Evolutionary conservation across 441 rosid species (phyloP), one percentile per base, ranked within the genome.

Genomic region (Gossypium davidsonii): DNA sequence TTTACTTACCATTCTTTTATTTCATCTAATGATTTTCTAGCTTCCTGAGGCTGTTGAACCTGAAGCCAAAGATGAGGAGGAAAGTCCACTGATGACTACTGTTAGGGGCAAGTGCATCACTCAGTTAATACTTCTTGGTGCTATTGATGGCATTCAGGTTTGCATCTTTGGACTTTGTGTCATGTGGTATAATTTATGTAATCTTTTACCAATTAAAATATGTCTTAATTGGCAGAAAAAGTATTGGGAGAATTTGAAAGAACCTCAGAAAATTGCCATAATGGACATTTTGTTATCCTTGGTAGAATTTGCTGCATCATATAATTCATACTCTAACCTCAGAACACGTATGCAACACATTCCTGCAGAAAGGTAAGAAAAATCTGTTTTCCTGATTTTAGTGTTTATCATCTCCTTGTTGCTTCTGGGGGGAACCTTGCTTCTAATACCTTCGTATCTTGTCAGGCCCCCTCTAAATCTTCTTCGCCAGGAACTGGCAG

Each of bases 61-160:
- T 37, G 93, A 87, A 65, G 64, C 52, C 73, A 90, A 86, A 81
- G 96, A 87, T 70, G 98, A 90, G 85, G 87, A 83, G 80, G 98
- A 94, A 89, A 85, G 90, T 80, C 92, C 97, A 67, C 67, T 91
- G 39, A 82, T 92, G 84, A 85, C 80, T 83, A 80, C 90, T 72
- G 81, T 96, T 75, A 88, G 99, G 86, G 95, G 97, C 83, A 96
- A 96, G 83, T 93, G 98, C 84, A 85, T 96, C 77, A 96, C 99
- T 70, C 98, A 96, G 34, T 76, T 96, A 71, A 81, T 96, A 75
- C 93, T 96, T 80, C 96, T 96, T 67, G 92, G 97, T 78, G 94
- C 98, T 73, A 86, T 96, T 73, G 91, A 93, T 79, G 87, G 92
- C 78, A 93, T 96, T 75, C 98, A 96, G 99, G 99, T 96, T 82